Base-by-base conservation (phyloP, 768 basidiomycete genomes). In the Pholiota molesta region DNA sequence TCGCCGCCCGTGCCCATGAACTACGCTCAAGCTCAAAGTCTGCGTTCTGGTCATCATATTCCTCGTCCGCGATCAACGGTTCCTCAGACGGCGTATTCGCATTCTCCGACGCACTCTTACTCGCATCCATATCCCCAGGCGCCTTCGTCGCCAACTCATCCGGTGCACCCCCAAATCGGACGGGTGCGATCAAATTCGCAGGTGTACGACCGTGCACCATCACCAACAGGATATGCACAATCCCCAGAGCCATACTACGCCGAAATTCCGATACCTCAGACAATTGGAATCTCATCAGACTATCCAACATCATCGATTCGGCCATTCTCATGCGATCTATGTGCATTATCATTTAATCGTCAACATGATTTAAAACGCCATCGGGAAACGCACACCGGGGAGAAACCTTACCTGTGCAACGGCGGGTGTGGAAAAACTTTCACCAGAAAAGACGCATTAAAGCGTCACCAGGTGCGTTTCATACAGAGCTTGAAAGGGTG, bases 341-440 rank as follows among this genome's bases (percentile, higher is more conserved):
- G 92, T 72, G 82, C 90, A 11, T 73, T 93, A 64, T 92, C 91
- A 21, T 94, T 94, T 78, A 92, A 92, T 70, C 85, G 92, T 47
- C 90, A 91, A 71, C 92, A 94, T 71, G 92, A 94, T 73, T 73
- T 94, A 70, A 93, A 93, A 71, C 84, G 92, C 37, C 92, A 94
- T 75, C 81, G 89, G 65, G 91, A 93, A 68, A 93, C 90, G 26
- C 92, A 93, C 75, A 89, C 89, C 5, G 91, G 91, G 39, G 91
- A 93, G 74, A 93, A 92, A 72, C 91, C 92, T 9, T 94, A 86
- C 75, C 74, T 86, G 17, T 94, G 92, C 74, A 92, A 92, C 67
- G 91, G 90, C 13, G 89, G 89, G 47, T 94, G 92, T 62, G 91
- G 90, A 52, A 93, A 93, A 79, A 92, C 91, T 2, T 94, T 93